Conservation (phyloP, 257 asterid species). For the Plantago ovata region DNA sequence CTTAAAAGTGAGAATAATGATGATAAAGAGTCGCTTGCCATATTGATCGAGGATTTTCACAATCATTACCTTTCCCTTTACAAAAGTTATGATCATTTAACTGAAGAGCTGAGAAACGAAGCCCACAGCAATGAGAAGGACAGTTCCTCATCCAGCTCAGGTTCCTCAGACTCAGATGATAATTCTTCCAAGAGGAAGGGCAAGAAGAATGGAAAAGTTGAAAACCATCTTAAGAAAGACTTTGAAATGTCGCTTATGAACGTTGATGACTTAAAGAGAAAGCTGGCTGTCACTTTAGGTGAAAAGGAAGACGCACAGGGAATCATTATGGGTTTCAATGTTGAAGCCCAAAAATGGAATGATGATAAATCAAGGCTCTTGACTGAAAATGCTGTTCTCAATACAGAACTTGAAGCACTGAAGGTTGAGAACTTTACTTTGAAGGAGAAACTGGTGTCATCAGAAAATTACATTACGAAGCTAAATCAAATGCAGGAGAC, state of each 20-base stretch:
- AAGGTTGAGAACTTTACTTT: constrained; percentile 23
- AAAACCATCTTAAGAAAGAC: constrained; percentile 35
- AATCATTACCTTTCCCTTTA: constrained; percentile 65
- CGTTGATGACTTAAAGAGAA: constrained; percentile 48
- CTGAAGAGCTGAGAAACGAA: constrained; percentile 57
- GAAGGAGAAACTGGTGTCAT: constrained; percentile 36
- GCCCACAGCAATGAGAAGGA: constrained; percentile 43
- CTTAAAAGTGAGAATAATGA: constrained; percentile 52
- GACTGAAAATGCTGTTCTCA: constrained; percentile 42
- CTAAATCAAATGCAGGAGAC: constrained; percentile 31
- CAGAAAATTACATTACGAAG: constrained; percentile 43
- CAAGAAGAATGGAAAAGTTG: constrained; percentile 45
- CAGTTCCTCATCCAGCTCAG: constrained; percentile 70
- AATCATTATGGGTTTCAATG: constrained; percentile 33
- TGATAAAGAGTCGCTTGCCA: constrained; percentile 48
- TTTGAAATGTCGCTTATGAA: constrained; percentile 58
- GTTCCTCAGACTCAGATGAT: constrained; percentile 70
- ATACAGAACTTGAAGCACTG: constrained; percentile 33
- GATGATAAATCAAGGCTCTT: constrained; percentile 40
- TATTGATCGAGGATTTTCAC: constrained; percentile 59
- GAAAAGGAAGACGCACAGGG: constrained; percentile 69
- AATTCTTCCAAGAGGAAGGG: constrained; percentile 36
- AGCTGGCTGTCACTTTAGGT: constrained; percentile 35
- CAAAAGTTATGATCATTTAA: constrained; percentile 69
- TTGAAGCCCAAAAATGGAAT: constrained; percentile 38